Base-by-base conservation (phyloP, 139 green algal species). In the Klebsormidium nitens region DNA sequence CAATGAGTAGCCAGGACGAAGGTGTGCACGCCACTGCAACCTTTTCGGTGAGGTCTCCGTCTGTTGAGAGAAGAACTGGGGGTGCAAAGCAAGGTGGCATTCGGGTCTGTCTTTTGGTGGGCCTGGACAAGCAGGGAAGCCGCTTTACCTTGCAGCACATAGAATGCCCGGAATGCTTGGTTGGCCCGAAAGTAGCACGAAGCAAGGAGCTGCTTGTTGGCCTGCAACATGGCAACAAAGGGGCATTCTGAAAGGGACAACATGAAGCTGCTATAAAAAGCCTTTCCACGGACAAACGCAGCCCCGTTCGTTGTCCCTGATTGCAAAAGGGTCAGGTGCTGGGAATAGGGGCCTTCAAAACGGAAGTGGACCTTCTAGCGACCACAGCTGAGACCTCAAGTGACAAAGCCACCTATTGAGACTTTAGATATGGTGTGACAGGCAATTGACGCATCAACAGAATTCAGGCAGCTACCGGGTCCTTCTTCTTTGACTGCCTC, bases 181-280 rank as follows among this genome's bases (percentile, higher is more conserved):
- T 91, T 82, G 34, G 75, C 83, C 37, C 88, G 81, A 60, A 85
- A 81, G 77, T 95, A 93, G 72, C 89, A 96, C 1, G 83, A 86
- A 2, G 89, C 89, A 44, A 96, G 82, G 23, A 96, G 78, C 23
- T 85, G 76, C n/a, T 82, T 70, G 72, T 97, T 91, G n/a, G 60
- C 71, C 88, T 95, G 83, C 69, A 75, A 39, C 23, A 14, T 35
- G 23, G 32, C 2, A 61, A n/a, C 32, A 29, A 3, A 2, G n/a
- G 1, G 28, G 26, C 35, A 5, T 3, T 36, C 36, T 6, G 36
- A 52, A n/a, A 50, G 11, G 32, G n/a, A 26, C 35, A n/a, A 44
- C 11, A 69, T 4, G 6, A 23, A 34, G 8, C 19, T 55, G 42
- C 34, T 19, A 6, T 32, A 37, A 26, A 4, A 44, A 55, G 26